Base-by-base conservation (phyloP, 495 filamentous ascomycete genomes). In the Penicillium fimorum region DNA sequence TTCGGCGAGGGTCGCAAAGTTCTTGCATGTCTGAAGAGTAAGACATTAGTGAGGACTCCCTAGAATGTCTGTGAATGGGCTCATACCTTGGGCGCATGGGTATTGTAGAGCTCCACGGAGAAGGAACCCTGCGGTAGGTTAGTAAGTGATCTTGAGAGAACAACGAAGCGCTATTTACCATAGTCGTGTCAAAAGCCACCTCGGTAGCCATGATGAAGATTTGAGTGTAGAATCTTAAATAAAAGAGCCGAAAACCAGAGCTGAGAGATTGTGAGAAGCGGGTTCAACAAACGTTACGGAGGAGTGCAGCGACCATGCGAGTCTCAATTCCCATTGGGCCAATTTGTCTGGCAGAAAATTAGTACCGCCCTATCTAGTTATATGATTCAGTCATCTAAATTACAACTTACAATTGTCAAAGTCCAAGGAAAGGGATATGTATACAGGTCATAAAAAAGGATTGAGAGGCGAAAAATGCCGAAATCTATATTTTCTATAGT, bases 31-130 rank as follows among this genome's bases (percentile, higher is more conserved):
- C 73, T 82, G 71, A 25, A 66, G 66, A 41, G 61, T 15, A 8
- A 67, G 22, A 22, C 51, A 53, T 73, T 29, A 73, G 58, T 25
- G 15, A 12, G 17, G 30, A 20, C 8, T 7, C 24, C 11, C 8
- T 33, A 18, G 24, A 13, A 9, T 29, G 9, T 20, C 43, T 32
- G 12, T 25, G 8, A 41, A 33, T 22, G 40, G 29, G 15, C 50
- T 47, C 63, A 62, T 62, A 84, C 82, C 72, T 86, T 88, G 4
- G 89, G 89, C 1, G 89, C 87, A 72, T 92, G 88, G 53, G 82
- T 72, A 54, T 77, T 83, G 82, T 98, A 98, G 55, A 98, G 91
- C 76, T 98, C 94, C 25, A 97, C 70, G 38, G 81, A 82, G 70
- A 98, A 91, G 2, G 76, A 83, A 67, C 94, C 92, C 92, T 89